phyloP scores from a whole-genome alignment of 1,139 yeast genomes.

The Hanseniaspora uvarum region DNA sequence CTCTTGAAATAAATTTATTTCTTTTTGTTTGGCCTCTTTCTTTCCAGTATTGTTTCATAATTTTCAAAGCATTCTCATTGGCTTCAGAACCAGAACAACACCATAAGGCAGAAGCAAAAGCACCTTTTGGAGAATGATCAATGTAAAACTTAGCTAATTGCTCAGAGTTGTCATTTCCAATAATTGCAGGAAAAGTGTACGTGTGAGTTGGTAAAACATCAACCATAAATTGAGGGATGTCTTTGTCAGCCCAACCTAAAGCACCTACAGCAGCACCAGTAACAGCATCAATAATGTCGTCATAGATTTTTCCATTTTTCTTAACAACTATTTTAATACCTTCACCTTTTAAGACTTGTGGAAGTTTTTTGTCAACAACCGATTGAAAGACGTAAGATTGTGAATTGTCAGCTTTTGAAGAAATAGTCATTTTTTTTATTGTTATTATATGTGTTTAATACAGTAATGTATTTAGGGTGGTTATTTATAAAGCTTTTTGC shows the following conservation, averaged over 20 bases:
- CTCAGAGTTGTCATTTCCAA: conserved; percentile 41
- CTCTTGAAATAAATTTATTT: conserved; percentile 43
- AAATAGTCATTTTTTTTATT: conserved; percentile 1
- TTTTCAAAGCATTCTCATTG: conserved; percentile 49
- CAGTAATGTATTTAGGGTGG: background rate
- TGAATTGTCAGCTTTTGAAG: conserved; percentile 14
- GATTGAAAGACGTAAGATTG: conserved; percentile 37
- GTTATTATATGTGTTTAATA: background rate
- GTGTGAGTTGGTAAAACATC: conserved; percentile 40
- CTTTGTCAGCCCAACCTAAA: conserved; percentile 49
- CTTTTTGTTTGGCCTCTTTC: conserved; percentile 44
- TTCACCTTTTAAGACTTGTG: conserved; percentile 40
- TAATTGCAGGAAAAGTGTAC: conserved; percentile 39
- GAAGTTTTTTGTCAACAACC: conserved; percentile 35
- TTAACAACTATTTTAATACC: conserved; percentile 42
- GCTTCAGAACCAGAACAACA: conserved; percentile 55
- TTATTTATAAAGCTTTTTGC: too few species aligned
- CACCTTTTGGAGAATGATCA: conserved; percentile 44
- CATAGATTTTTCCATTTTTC: conserved; percentile 39
- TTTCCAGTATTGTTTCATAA: conserved; percentile 46
- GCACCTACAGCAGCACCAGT: conserved; percentile 64
- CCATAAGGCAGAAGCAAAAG: conserved; percentile 46
- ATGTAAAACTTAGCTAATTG: conserved; percentile 44
- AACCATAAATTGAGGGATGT: conserved; percentile 39
- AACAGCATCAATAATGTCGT: conserved; percentile 42